Evolutionary conservation across 2,329 filamentous ascomycete species (phyloP).

Genomic region (Calycina marina): DNA sequence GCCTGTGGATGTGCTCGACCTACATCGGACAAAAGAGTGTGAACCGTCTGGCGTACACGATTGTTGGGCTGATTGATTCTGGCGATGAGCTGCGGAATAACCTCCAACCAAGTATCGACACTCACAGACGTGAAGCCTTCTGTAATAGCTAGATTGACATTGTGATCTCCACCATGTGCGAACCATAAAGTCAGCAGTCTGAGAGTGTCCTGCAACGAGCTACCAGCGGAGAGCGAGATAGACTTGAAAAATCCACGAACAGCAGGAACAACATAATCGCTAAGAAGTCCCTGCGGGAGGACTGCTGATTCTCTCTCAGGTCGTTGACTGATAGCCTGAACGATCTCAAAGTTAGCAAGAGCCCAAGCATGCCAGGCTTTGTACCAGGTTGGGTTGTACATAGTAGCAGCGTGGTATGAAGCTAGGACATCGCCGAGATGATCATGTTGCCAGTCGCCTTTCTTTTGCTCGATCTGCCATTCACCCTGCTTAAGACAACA

Average conservation of each 20-base stretch:
- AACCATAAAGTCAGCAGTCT: slow-evolving; percentile 93
- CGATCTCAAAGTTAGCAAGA: slow-evolving; percentile 94
- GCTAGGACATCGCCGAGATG: slow-evolving; percentile 76
- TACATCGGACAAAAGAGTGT: slow-evolving; percentile 82
- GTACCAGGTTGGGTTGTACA: slow-evolving; percentile 91
- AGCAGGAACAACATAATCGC: slow-evolving; percentile 85
- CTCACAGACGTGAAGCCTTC: slow-evolving; percentile 87
- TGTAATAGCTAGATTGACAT: slow-evolving; percentile 77
- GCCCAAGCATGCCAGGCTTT: slow-evolving; percentile 99
- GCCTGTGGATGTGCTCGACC: slow-evolving; percentile 92
- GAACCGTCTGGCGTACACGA: slow-evolving; percentile 77
- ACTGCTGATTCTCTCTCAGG: slow-evolving; percentile 16
- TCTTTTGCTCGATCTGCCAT: slow-evolving; percentile 79
- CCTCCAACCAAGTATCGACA: slow-evolving; percentile 96
- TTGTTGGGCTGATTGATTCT: slow-evolving; percentile 92
- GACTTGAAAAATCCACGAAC: slow-evolving; percentile 96
- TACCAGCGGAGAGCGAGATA: slow-evolving; percentile 79
- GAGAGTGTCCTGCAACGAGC: slow-evolving; percentile 89
- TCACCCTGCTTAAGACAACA: slow-evolving; percentile 94
- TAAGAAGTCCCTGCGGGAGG: slow-evolving; percentile 52
- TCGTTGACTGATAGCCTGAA: slow-evolving; percentile 50
- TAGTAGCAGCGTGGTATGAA: slow-evolving; percentile 85
- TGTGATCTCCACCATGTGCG: slow-evolving; percentile 71
- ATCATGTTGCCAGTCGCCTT: slow-evolving; percentile 77
- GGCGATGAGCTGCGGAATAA: slow-evolving; percentile 93